Conservation (phyloP, 768 basidiomycete species). For the Trametes cingulata region DNA sequence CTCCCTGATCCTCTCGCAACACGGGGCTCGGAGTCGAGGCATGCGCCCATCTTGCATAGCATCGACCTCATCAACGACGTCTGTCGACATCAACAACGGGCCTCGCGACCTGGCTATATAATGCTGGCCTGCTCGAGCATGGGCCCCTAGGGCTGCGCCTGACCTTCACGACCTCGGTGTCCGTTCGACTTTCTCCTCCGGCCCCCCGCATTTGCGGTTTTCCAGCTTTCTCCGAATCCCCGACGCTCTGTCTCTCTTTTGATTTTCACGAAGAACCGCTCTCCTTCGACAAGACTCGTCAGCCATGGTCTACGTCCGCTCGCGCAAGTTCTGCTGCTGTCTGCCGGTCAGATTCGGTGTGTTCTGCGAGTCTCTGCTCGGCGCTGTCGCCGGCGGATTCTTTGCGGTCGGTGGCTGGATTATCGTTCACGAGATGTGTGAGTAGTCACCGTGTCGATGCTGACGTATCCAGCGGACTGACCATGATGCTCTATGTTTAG, state of each 20-base stretch:
- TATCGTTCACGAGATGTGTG: constrained; percentile 45
- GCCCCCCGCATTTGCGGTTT: constrained; percentile 9
- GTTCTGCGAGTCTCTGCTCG: constrained; percentile 53
- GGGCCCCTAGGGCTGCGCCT: constrained; percentile 20
- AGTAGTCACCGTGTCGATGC: constrained; percentile 23
- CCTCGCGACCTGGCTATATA: constrained; percentile 15
- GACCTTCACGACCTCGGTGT: constrained; percentile 12
- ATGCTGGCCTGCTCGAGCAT: neutral
- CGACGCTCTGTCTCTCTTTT: neutral
- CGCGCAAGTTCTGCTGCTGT: constrained; percentile 64
- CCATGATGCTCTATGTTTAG: neutral
- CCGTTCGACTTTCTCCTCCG: neutral
- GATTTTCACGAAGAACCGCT: too few species aligned
- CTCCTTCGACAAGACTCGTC: neutral
- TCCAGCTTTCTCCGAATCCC: neutral
- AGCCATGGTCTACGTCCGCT: constrained; percentile 49
- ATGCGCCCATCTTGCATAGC: constrained; percentile 1
- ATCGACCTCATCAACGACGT: constrained; percentile 6
- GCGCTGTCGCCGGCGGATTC: constrained; percentile 43
- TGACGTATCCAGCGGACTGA: neutral
- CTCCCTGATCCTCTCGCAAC: too few species aligned
- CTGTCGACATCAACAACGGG: neutral
- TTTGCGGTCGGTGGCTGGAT: constrained; percentile 50
- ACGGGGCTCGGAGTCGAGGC: too few species aligned
- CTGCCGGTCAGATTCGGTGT: constrained; percentile 66